Base-by-base conservation (phyloP, 2,329 filamentous ascomycete species). In the Hortaea werneckii region DNA sequence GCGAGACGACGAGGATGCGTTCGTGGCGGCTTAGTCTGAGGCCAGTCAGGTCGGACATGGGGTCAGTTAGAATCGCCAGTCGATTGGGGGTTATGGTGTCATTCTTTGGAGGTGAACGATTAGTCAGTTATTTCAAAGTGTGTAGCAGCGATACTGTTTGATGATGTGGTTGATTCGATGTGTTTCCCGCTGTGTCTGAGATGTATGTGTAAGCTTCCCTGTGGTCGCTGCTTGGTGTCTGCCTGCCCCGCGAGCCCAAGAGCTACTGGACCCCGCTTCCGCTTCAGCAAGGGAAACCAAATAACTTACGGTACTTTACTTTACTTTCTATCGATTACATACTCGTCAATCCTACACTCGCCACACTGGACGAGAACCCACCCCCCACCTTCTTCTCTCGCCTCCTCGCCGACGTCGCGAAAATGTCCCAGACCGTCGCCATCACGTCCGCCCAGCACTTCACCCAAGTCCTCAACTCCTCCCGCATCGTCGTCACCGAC, bases 401-500 rank as follows among this genome's bases (percentile, higher is more conserved):
- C 28, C 41, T 50, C 38, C 41, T 45, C 29, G 6, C 29, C 35
- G 40, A 46, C 41, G 27, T 46, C 53, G 44, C 48, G 58, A 59
- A 58, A 49, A 73, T 73, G 70, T 68, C 69, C 34, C 65, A 67
- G 48, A 65, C 66, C 6, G 63, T 71, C 37, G 58, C 67, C 47
- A 68, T 72, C 50, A 60, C 65, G 30, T 72, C 69, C 38, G 62
- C 68, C 9, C 51, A 59, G 35, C 65, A 69, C 55, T 83, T 94
- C 58, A 76, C 74, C 57, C 67, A 70, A 29, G 67, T 92, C 50
- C 74, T 95, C 50, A 76, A 77, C 50, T 79, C 76, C 45, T 88
- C 85, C 30, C 79, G 78, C 54, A 79, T 95, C 49, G 86, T 96
- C 37, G 82, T 96, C 45, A 82, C 83, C 60, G 86, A 95, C 69